A percentile compares a stretch with the other conserved stretches of the same genome.
Conservation (phyloP, 352 stramenopile genomes). For the Phytophthora tubulina region DNA sequence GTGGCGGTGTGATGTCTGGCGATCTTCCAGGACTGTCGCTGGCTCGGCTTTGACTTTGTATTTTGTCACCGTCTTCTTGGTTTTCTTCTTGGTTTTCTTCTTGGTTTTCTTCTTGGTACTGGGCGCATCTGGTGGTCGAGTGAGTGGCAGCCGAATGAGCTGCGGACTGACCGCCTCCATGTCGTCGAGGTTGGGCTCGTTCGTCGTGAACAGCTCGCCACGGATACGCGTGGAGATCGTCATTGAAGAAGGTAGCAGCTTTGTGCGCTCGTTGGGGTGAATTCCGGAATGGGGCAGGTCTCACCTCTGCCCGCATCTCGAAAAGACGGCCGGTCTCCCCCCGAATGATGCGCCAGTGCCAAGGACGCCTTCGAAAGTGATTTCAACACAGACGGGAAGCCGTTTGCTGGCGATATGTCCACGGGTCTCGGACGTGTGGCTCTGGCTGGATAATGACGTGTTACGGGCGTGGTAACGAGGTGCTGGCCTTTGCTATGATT, state of each 20-base stretch:
- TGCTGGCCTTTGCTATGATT: too few species aligned
- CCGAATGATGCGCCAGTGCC: slow-evolving; percentile 20
- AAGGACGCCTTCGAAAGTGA: slow-evolving; percentile 23
- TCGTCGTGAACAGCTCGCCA: slow-evolving; percentile 35
- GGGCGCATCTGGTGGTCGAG: slow-evolving; percentile 26
- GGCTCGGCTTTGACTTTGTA: slow-evolving; percentile 6
- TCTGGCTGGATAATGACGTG: slow-evolving; percentile 31
- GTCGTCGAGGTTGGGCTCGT: not conserved
- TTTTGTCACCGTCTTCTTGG: not conserved
- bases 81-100: not conserved
- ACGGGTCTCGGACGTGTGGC: slow-evolving; percentile 16
- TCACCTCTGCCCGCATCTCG: not conserved
- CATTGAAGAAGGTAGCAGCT: slow-evolving; percentile 30
- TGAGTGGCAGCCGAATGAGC: slow-evolving; percentile 42
- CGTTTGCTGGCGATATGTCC: slow-evolving; percentile 29
- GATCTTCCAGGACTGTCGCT: not conserved
- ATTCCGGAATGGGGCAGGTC: slow-evolving; percentile 27
- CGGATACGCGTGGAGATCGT: slow-evolving; percentile 44
- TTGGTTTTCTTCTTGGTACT: slow-evolving; percentile 26
- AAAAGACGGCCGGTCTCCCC: slow-evolving; percentile 9
- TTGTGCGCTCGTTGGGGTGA: slow-evolving; percentile 16
- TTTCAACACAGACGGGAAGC: slow-evolving; percentile 12
- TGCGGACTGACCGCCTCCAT: slow-evolving; percentile 14
- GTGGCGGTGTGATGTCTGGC: slow-evolving; percentile 24
- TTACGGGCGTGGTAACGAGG: slow-evolving; percentile 20